Evolutionary conservation across 2,329 filamentous ascomycete genomes (phyloP), one percentile per base, ranked within the genome.

Genomic region (Annulohypoxylon truncatum): DNA sequence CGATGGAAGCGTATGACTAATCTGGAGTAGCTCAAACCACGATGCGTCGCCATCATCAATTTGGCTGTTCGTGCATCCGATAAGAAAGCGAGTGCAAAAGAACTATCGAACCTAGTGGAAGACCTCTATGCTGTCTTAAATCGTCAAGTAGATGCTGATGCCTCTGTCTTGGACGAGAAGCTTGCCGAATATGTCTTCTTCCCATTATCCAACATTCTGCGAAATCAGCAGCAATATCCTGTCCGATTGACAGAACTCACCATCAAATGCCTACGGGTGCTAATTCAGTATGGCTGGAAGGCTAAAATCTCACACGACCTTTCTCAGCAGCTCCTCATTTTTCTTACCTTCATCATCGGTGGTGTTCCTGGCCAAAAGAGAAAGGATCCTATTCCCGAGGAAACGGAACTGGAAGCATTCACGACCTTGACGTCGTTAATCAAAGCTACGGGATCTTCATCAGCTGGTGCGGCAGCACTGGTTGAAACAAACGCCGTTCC

Each of bases 111-210:
- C 6, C 80, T 86, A 24, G 81, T 81, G 1, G 76, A 78, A 22
- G 79, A 83, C 61, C 77, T 89, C 2, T 77, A 82, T 28, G 68
- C 69, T 20, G 77, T 86, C n/a, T 77, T 89, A 3, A 75, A 82
- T 46, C 75, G 76, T 29, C 84, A 84, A 72, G 72, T 81, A 26
- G 73, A 76, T 42, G 74, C 73, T 22, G 82, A 87, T 68, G 77
- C 82, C 2, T 76, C 81, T 1, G 80, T 82, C 0, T 78, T 98
- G 15, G 93, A 97, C 77, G 85, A 90, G 55, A 95, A 94, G 77
- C 82, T 98, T 15, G 93, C 94, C 12, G 94, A 97, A 81, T 99
- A 98, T 82, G 87, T 92, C 74, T 98, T 98, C 82, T 97, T 97
- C 68, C 96, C 96, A 0, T 82, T 99, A 0, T 94, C 93, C 0